Base-by-base conservation (phyloP, 805 yeast species). In the Wickerhamomyces ciferrii region DNA sequence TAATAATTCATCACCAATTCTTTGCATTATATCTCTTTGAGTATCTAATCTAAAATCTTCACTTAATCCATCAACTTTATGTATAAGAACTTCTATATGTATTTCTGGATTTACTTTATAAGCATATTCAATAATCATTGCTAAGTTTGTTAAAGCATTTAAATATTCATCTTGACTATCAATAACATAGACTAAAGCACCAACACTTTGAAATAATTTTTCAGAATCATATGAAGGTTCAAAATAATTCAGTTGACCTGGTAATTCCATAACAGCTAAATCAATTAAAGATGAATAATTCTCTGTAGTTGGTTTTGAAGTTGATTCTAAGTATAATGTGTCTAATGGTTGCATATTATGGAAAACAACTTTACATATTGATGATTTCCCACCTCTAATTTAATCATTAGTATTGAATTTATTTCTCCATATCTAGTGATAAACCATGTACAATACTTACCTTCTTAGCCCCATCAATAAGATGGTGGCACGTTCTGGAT, bases 311-410 rank as follows among this genome's bases (percentile, higher is more conserved):
- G 97, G 97, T 58, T 83, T 86, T 2, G 95, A 78, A 0, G 99
- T 92, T 43, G 91, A 81, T 56, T 92, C 98, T 45, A 94, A 68
- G 59, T 92, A 92, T 41, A 92, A 66, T 0, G 98, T 91, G 59
- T 92, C 97, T 50, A 90, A 71, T 1, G 99, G 97, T 60, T 87
- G 96, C 96, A 94, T 89, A 61, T 88, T 87, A 64, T 92, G 96
- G 66, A 94, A 94, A 2, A 94, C 95, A 14, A 94, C 98, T 61
- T 92, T 90, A 59, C 97, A 84, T 29, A 94, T 94, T 3, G 97
- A 90, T 9, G 97, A 88, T 66, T 94, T 94, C 14, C 99, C 99
- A 19, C 92, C 87, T 62, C 60, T 50, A 41, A 14, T 15, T 18
- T 11, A 17, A 34, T 18, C 21, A 18, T 7, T 9, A 29, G 5